Percentiles rank a stretch among this genome's conserved stretches.
These are phyloP conservation scores for Dryadomyces sulphureus DNA, from an alignment of 2,329 filamentous ascomycete genomes.

Conservation along the genomic window DNA sequence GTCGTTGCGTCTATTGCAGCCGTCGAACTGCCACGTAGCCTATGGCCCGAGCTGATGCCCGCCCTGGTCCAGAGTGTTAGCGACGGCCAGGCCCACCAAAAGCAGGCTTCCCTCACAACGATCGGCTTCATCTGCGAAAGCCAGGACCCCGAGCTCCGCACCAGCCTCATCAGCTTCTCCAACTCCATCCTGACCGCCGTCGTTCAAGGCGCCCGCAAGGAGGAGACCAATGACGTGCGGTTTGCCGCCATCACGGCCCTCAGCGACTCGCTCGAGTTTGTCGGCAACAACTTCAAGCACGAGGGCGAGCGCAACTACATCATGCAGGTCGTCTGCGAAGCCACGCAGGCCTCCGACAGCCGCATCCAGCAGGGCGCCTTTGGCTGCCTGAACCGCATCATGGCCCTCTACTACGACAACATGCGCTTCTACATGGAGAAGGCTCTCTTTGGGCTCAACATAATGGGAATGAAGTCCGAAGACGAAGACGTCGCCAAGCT, in stretches of 20 bases:
- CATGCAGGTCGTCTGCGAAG: constrained; percentile 99
- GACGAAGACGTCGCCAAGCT: constrained; percentile 98
- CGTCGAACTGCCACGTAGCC: constrained; percentile 82
- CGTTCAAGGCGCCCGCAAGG: constrained; percentile 91
- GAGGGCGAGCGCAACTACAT: constrained; percentile 99
- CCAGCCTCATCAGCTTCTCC: constrained; percentile 70
- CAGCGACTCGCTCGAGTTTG: constrained; percentile 93
- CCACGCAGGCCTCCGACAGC: constrained; percentile 81
- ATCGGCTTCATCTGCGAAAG: constrained; percentile 98
- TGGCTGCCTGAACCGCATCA: constrained; percentile 95
- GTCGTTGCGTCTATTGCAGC: constrained; percentile 89
- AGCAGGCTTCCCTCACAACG: constrained; percentile 87
- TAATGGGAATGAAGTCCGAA: constrained; percentile 94
- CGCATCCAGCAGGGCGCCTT: constrained; percentile 93
- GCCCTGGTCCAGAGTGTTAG: constrained; percentile 86
- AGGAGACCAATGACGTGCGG: constrained; percentile 90
- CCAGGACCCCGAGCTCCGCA: constrained; percentile 73
- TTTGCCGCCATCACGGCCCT: constrained; percentile 86
- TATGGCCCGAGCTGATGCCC: constrained; percentile 88
- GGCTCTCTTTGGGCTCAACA: constrained; percentile 91
- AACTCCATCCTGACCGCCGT: constrained; percentile 97
- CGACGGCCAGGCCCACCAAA: constrained; percentile 71
- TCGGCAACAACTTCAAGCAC: constrained; percentile 96
- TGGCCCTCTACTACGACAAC: constrained; percentile 97
- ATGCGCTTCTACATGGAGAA: constrained; percentile 99